Evolutionary conservation across 352 stramenopile genomes (phyloP).

Genomic region (Phytophthora citrophthora): DNA sequence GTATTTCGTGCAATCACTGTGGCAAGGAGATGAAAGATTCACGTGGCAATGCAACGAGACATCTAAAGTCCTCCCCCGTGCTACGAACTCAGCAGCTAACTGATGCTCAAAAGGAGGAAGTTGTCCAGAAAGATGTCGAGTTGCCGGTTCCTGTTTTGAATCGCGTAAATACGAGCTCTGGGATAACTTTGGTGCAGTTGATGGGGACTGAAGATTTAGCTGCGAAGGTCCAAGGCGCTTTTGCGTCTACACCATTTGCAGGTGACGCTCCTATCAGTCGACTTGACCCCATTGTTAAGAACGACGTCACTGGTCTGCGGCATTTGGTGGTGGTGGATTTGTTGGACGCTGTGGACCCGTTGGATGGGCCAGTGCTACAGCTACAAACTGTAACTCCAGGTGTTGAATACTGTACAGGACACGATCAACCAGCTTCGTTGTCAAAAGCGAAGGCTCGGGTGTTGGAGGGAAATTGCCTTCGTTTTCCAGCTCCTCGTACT

Average conservation of each 20-base stretch:
- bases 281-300: slow-evolving; percentile 40
- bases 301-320: slow-evolving; percentile 32
- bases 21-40: slow-evolving; percentile 16
- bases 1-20: slow-evolving; percentile 30
- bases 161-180: no score
- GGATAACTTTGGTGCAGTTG: slow-evolving; percentile 23
- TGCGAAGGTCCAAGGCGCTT: slow-evolving; percentile 30
- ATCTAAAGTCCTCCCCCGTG: slow-evolving; percentile 14
- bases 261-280: slow-evolving; percentile 34
- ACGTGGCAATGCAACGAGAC: slow-evolving; percentile 3
- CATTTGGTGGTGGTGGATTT: slow-evolving; percentile 32
- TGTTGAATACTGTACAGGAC: slow-evolving; percentile 7
- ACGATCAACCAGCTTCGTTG: slow-evolving; percentile 14
- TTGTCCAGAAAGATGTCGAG: background rate
- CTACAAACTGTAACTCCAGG: slow-evolving; percentile 4
- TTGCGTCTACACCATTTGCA: slow-evolving; percentile 17
- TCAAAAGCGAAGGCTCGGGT: slow-evolving; percentile 20
- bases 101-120: background rate
- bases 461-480: slow-evolving; percentile 26
- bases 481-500: slow-evolving; percentile 31
- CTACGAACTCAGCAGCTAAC: background rate
- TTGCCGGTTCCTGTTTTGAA: no score
- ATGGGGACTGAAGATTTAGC: slow-evolving; percentile 39
- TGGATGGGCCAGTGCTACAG: slow-evolving; percentile 20
- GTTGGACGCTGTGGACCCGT: slow-evolving; percentile 25